A percentile compares a stretch with the other conserved stretches of the same genome.
phyloP scores from a whole-genome alignment of 2,329 filamentous ascomycete species.

The Elsinoe fawcettii region DNA sequence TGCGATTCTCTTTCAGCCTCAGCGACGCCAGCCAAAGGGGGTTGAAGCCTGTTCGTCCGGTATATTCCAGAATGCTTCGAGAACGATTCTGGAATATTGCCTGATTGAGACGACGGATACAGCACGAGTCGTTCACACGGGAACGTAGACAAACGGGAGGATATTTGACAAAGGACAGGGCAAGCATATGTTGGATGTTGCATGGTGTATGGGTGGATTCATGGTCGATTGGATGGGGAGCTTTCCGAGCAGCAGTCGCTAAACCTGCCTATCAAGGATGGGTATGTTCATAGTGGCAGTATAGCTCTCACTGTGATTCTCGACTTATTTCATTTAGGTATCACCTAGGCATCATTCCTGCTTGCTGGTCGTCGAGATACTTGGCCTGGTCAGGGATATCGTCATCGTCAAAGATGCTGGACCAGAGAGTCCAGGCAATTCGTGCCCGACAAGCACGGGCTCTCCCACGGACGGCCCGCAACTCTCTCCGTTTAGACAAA shows the following conservation, averaged over 20 bases:
- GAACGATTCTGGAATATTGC: slow-evolving; percentile 13
- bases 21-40: not conserved
- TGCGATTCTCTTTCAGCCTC: slow-evolving; percentile 7
- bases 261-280: not conserved
- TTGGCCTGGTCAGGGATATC: too few species aligned
- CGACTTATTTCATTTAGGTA: too few species aligned
- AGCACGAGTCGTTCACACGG: slow-evolving; percentile 1
- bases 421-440: too few species aligned
- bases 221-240: not conserved
- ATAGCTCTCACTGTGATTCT: too few species aligned
- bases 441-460: not conserved
- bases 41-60: not conserved
- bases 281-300: not conserved
- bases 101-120: not conserved
- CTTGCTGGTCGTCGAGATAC: too few species aligned
- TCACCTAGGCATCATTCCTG: too few species aligned
- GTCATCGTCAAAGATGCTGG: too few species aligned
- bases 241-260: not conserved
- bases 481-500: not conserved
- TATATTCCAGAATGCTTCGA: slow-evolving; percentile 13
- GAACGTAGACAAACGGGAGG: not conserved
- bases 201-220: not conserved
- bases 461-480: not conserved
- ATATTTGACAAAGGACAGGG: not conserved
- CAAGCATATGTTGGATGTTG: not conserved